Evolutionary conservation across 805 yeast species (phyloP).

Genomic region (Sugiyamaella floridensis): DNA sequence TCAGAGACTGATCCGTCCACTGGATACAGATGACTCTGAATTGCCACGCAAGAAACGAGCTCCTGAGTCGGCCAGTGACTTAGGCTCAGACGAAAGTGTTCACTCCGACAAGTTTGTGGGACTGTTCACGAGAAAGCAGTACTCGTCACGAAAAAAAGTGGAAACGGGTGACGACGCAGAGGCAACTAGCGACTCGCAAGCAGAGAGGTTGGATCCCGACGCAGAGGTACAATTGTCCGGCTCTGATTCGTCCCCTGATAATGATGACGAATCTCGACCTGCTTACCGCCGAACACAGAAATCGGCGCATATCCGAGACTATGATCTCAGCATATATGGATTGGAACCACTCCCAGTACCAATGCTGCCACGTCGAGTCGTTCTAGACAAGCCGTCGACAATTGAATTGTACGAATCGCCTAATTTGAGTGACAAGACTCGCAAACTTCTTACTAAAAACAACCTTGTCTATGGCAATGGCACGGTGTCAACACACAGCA

Average conservation of each 20-base stretch:
- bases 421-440: neutral
- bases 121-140: neutral
- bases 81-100: neutral
- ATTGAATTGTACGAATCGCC: neutral
- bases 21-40: neutral
- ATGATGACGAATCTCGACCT: neutral
- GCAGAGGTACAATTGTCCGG: neutral
- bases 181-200: neutral
- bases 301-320: neutral
- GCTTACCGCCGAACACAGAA: neutral
- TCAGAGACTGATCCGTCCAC: too few species aligned
- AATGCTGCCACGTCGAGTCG: conserved; percentile 9
- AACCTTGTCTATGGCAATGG: neutral
- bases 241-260: neutral
- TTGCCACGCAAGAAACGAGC: neutral
- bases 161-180: neutral
- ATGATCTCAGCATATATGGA: conserved; percentile 3
- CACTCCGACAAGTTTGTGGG: neutral
- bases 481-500: neutral
- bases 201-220: neutral
- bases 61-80: neutral
- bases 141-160: neutral
- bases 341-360: conserved; percentile 16
- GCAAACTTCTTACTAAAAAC: neutral
- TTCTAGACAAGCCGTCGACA: conserved; percentile 6